These are phyloP conservation scores for Ophiocordyceps polyrhachis-furcata DNA, from an alignment of 2,329 filamentous ascomycete genomes.

Conservation along the genomic window DNA sequence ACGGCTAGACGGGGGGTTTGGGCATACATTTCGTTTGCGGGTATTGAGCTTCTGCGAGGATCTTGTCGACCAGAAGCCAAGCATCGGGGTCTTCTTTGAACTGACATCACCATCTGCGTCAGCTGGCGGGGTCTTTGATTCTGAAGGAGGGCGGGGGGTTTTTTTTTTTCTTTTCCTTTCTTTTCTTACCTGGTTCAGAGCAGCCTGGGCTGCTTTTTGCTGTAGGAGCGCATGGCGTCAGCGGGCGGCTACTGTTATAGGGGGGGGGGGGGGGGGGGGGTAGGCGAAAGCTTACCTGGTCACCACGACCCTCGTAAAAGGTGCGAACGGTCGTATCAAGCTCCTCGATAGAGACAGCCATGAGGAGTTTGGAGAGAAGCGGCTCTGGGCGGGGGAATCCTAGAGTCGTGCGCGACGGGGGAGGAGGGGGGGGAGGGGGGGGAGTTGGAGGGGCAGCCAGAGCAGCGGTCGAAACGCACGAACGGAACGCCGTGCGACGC, in stretches of 20 bases:
- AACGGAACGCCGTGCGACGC: slow-evolving; percentile 7
- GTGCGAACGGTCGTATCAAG: slow-evolving; percentile 89
- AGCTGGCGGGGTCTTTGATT: not conserved
- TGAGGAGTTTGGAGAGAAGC: slow-evolving; percentile 23
- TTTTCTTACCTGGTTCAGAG: slow-evolving; percentile 66
- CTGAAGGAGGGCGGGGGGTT: slow-evolving; percentile 1
- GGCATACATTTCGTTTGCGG: slow-evolving; percentile 84
- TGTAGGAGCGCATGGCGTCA: slow-evolving; percentile 24
- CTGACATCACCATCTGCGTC: slow-evolving; percentile 24
- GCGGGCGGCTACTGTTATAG: slow-evolving; percentile 6
- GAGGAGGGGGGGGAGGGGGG: slow-evolving; percentile 4
- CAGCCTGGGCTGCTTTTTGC: slow-evolving; percentile 93
- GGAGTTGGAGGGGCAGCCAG: not conserved
- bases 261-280: too few relatives aligned
- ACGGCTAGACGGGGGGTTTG: slow-evolving; percentile 1
- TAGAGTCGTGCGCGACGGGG: not conserved
- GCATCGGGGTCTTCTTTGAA: slow-evolving; percentile 99
- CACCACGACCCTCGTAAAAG: slow-evolving; percentile 94
- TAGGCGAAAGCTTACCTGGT: slow-evolving; percentile 55
- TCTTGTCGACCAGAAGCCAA: slow-evolving; percentile 94
- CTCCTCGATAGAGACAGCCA: slow-evolving; percentile 69
- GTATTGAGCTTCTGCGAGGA: slow-evolving; percentile 81
- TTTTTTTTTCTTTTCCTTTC: too few relatives aligned
- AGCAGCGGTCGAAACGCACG: slow-evolving; percentile 10
- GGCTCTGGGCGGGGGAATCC: slow-evolving; percentile 9